Conservation (phyloP, 1,284 basidiomycete genomes). For the Dichomitus squalens region DNA sequence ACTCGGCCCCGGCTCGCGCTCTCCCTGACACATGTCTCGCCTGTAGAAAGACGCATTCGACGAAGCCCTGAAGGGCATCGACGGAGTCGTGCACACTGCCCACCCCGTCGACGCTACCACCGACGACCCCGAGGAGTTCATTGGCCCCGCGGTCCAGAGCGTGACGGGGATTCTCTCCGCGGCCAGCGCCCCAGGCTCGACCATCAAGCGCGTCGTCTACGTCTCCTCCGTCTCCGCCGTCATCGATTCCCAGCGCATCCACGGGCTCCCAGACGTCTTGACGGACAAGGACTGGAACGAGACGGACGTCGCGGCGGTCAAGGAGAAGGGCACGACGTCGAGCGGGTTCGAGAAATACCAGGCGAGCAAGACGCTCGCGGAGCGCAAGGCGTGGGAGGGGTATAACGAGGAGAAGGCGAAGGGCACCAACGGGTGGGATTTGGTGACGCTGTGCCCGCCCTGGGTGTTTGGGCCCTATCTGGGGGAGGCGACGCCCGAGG, state of each 20-base stretch:
- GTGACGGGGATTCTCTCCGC: slow-evolving; percentile 63
- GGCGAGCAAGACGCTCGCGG: slow-evolving; percentile 17
- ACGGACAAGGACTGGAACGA: too few species aligned
- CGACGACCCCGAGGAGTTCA: slow-evolving; percentile 40
- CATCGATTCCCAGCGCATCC: slow-evolving; percentile 22
- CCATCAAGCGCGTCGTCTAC: slow-evolving; percentile 50
- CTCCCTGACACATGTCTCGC: too few species aligned
- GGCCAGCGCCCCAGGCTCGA: slow-evolving; percentile 35
- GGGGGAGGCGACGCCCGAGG: slow-evolving; percentile 46
- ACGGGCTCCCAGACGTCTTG: too few species aligned
- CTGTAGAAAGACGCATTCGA: too few species aligned
- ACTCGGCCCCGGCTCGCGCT: too few species aligned
- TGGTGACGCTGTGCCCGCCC: slow-evolving; percentile 57
- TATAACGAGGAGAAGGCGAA: slow-evolving; percentile 41
- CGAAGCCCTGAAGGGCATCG: slow-evolving; percentile 43
- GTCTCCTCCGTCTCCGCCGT: slow-evolving; percentile 60
- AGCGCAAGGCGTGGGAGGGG: slow-evolving; percentile 16
- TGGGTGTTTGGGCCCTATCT: slow-evolving; percentile 49
- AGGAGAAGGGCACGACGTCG: slow-evolving; percentile 15
- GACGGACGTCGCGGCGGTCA: slow-evolving; percentile 17
- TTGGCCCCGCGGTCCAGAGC: slow-evolving; percentile 65
- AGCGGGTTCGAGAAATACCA: slow-evolving; percentile 18
- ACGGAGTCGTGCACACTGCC: slow-evolving; percentile 45
- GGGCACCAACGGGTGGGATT: slow-evolving; percentile 48
- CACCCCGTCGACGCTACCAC: slow-evolving; percentile 36